Evolutionary conservation across 768 basidiomycete genomes (phyloP), one percentile per base, ranked within the genome.

Genomic region (Xerocomellus amylosporus): DNA sequence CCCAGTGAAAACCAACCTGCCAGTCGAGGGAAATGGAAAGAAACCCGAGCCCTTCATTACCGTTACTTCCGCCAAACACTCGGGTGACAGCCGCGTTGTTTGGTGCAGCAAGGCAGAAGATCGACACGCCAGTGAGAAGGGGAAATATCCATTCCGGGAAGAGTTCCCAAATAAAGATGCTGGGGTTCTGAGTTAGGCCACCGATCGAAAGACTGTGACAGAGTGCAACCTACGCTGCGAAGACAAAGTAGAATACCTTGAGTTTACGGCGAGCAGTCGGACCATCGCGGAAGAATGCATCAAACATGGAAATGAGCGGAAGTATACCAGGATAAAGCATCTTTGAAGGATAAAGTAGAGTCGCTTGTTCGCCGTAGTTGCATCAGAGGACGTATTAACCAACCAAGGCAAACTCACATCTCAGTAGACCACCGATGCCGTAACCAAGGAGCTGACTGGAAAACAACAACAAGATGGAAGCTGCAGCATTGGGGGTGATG

Each of bases 1-100:
- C 40, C 17, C 4, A 42, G 51, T 77, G 64, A 38, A 74, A 34
- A 46, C 75, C 1, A 52, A 70, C 69, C 70, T 83, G 81, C 84
- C 85, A 86, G 61, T 87, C 85, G 14, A 86, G 69, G 57, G 75
- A 83, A 38, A 85, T 64, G 2, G 84, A 76, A 41, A 86, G 77
- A 48, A 80, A 67, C 12, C 83, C 85, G 39, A 86, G 75, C 8
- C 84, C 84, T 65, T 85, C 83, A 51, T 86, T 84, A 51, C 77
- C 84, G 31, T 80, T 78, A 37, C 77, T 81, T 38, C 84, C 84
- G 48, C 84, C 84, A 60, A 86, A 85, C 30, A 85, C 70, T 26
- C 78, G 74, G 0, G 82, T 79, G 54, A 85, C 73, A 66, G 75
- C 74, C 0, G 79, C 60, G 48, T 73, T 80, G 17, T 83, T 67